phyloP scores from a whole-genome alignment of 1,139 yeast species.

The Suhomyces taliae region DNA sequence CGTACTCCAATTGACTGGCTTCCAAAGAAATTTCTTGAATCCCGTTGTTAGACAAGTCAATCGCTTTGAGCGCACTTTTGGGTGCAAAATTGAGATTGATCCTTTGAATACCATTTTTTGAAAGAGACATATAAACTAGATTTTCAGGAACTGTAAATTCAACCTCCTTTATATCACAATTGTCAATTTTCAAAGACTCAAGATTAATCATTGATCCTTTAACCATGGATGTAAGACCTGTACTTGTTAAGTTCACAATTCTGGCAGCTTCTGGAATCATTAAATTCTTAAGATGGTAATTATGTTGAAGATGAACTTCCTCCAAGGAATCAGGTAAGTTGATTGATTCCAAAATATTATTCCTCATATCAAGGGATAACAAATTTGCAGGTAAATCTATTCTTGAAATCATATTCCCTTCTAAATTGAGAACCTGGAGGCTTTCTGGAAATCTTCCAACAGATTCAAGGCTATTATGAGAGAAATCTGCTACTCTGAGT shows the following conservation, averaged over 20 bases:
- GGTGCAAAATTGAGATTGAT: conserved; percentile 6
- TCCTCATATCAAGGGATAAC: neutral
- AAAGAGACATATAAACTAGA: conserved; percentile 3
- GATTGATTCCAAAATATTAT: neutral
- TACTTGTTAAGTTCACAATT: neutral
- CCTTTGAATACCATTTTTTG: conserved; percentile 2
- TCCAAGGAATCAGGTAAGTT: neutral
- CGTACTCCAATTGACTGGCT: conserved; percentile 1
- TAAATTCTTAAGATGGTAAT: neutral
- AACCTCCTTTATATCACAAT: conserved; percentile 1
- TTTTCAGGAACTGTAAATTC: conserved; percentile 1
- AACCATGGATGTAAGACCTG: conserved; percentile 1
- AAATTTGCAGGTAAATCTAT: conserved; percentile 1
- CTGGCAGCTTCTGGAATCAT: neutral
- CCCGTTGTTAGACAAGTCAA: conserved; percentile 10
- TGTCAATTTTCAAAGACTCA: conserved; percentile 1
- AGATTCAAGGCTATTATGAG: conserved; percentile 5
- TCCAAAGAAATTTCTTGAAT: conserved; percentile 3
- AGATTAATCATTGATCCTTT: neutral
- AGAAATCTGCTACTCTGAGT: conserved; percentile 8
- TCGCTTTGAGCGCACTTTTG: neutral
- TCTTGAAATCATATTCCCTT: conserved; percentile 2
- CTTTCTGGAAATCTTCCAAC: neutral
- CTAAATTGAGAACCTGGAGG: conserved; percentile 4
- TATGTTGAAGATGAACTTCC: neutral